Conservation (phyloP, 768 basidiomycete species). For the Lentinula boryana region DNA sequence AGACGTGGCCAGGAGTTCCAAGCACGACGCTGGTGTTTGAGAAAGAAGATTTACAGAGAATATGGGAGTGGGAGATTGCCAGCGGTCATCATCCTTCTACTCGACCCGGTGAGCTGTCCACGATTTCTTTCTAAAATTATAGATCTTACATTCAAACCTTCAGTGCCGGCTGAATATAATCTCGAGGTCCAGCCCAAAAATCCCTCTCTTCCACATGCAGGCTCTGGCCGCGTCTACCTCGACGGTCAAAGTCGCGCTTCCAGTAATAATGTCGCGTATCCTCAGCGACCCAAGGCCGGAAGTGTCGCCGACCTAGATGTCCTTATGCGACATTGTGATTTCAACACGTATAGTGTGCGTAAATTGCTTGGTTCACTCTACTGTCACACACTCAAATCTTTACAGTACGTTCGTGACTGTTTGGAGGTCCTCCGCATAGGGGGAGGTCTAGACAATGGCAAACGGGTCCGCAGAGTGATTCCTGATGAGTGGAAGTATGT, state of each 20-base stretch:
- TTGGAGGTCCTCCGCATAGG: constrained; percentile 91
- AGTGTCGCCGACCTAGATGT: constrained; percentile 86
- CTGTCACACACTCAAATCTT: constrained; percentile 3
- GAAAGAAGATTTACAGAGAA: constrained; percentile 67
- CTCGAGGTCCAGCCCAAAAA: constrained; percentile 2
- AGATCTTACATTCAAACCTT: background rate
- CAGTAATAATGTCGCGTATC: constrained; percentile 63
- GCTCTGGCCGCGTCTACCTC: constrained; percentile 73
- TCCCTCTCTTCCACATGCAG: constrained; percentile 21
- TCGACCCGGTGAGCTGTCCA: constrained; percentile 49
- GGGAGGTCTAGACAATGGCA: constrained; percentile 79
- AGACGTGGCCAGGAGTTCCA: constrained; percentile 33
- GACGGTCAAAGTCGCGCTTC: constrained; percentile 58
- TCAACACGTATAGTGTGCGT: constrained; percentile 69
- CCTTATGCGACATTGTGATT: constrained; percentile 94
- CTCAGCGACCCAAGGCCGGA: constrained; percentile 80
- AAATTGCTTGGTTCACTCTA: background rate
- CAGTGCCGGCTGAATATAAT: constrained; percentile 2
- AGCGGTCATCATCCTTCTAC: constrained; percentile 85
- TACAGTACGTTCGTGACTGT: constrained; percentile 92
- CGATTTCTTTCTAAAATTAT: background rate
- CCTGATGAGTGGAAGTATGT: constrained; percentile 86
- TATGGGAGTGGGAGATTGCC: constrained; percentile 92
- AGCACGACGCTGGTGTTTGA: constrained; percentile 56
- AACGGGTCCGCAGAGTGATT: constrained; percentile 66